Evolutionary conservation across 2,329 filamentous ascomycete species (phyloP).

Genomic region (Cordyceps tenuipes): DNA sequence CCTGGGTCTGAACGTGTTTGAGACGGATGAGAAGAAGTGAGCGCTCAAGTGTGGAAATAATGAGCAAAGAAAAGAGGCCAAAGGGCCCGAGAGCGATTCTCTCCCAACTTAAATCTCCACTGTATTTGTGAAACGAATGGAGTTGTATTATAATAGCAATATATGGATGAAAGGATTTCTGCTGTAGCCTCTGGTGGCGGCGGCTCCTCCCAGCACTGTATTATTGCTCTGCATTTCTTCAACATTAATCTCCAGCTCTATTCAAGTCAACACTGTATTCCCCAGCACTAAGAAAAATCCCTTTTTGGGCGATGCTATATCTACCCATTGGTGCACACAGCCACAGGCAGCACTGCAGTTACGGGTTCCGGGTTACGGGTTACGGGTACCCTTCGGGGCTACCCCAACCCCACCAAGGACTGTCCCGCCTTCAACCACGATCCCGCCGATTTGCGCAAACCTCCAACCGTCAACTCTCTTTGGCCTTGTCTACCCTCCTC

Average conservation of each 20-base stretch:
- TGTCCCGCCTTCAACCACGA: neutral
- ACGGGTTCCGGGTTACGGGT: no score
- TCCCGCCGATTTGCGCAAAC: neutral
- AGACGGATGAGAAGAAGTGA: conserved; percentile 40
- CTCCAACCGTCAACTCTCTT: neutral
- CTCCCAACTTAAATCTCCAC: conserved; percentile 23
- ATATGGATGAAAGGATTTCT: conserved; percentile 6
- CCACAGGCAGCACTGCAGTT: neutral
- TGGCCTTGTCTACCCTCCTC: neutral
- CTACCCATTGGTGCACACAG: neutral
- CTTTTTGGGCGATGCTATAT: neutral
- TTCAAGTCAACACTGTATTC: neutral
- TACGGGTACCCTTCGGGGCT: neutral
- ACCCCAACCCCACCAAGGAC: conserved; percentile 1
- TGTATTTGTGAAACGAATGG: conserved; percentile 26
- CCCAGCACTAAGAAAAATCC: neutral
- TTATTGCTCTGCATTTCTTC: neutral
- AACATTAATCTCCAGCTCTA: neutral
- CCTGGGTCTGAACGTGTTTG: conserved; percentile 79
- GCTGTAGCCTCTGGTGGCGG: neutral
- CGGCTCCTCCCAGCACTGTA: neutral
- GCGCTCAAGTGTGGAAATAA: conserved; percentile 1
- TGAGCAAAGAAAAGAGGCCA: neutral
- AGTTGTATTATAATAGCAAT: conserved; percentile 14
- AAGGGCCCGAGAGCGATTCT: neutral